phyloP scores from a whole-genome alignment of 768 basidiomycete genomes.

The Suillus fuscotomentosus region DNA sequence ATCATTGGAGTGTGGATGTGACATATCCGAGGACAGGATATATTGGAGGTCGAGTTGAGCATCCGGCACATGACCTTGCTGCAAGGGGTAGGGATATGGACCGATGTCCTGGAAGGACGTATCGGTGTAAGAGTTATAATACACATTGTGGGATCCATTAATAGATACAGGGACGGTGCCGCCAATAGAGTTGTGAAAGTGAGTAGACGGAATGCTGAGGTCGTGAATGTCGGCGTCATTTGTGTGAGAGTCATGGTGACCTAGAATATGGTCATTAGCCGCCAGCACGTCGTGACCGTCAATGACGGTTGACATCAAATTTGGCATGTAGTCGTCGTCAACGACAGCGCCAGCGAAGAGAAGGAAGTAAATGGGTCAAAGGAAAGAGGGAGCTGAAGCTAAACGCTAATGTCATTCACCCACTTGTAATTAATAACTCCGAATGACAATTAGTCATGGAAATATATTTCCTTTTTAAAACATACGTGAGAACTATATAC shows the following conservation, averaged over 20 bases:
- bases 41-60: conserved; percentile 28
- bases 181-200: conserved; percentile 19
- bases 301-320: conserved; percentile 9
- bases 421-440: conserved; percentile 28
- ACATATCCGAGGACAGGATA: conserved; percentile 16
- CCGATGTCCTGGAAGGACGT: conserved; percentile 16
- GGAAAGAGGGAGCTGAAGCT: conserved; percentile 15
- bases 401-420: conserved; percentile 13
- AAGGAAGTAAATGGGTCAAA: conserved; percentile 10
- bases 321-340: conserved; percentile 8
- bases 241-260: conserved; percentile 22
- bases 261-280: conserved; percentile 11
- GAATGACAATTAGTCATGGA: conserved; percentile 25
- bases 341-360: conserved; percentile 17
- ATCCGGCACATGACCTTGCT: conserved; percentile 23
- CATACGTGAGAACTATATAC: not conserved
- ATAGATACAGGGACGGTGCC: conserved; percentile 30
- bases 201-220: conserved; percentile 30
- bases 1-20: conserved; percentile 14
- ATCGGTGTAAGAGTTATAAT: conserved; percentile 31
- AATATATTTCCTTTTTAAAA: conserved; percentile 16
- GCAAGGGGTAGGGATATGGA: conserved; percentile 24
- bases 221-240: conserved; percentile 30
- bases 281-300: conserved; percentile 21
- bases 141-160: conserved; percentile 26